These are phyloP conservation scores for Strigomonas galati DNA, from an alignment of 208 protist genomes.

Conservation along the genomic window DNA sequence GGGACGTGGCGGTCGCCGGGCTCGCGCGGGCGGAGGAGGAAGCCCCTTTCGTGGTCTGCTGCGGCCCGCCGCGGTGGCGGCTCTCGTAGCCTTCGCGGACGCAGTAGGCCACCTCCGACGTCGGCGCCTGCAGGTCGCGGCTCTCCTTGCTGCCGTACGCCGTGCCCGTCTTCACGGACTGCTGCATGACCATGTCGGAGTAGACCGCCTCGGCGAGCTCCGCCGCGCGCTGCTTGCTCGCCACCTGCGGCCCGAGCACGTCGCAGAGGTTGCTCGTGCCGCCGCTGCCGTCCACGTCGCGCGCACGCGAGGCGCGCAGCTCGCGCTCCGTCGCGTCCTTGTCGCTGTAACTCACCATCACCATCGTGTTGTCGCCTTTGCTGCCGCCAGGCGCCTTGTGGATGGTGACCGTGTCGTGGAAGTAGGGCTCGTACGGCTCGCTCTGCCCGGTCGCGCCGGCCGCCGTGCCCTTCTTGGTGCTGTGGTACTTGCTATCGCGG, in stretches of 20 bases:
- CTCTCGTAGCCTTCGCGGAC: slow-evolving; percentile 35
- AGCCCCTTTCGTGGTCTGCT: neutral
- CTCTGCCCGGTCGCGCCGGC: neutral
- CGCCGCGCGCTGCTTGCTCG: slow-evolving; percentile 30
- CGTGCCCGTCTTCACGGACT: slow-evolving; percentile 14
- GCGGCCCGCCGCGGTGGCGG: slow-evolving; percentile 4
- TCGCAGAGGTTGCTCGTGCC: slow-evolving; percentile 18
- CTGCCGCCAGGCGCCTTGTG: slow-evolving; percentile 16
- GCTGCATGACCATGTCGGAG: slow-evolving; percentile 22
- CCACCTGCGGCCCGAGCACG: slow-evolving; percentile 30
- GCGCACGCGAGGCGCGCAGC: slow-evolving; percentile 12
- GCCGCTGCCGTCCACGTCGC: neutral
- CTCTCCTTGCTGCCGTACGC: slow-evolving; percentile 16
- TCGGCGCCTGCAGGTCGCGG: slow-evolving; percentile 22
- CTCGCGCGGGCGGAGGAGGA: neutral
- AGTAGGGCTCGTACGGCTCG: slow-evolving; percentile 41
- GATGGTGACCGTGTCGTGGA: slow-evolving; percentile 47
- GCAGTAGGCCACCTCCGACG: slow-evolving; percentile 47
- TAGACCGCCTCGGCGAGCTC: slow-evolving; percentile 40
- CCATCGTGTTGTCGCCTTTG: neutral
- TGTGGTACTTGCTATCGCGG: neutral
- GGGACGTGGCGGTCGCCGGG: neutral
- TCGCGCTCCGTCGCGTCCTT: slow-evolving; percentile 30
- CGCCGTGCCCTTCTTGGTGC: neutral
- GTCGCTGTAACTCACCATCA: slow-evolving; percentile 46